These are phyloP conservation scores for Monosporascus ibericus DNA, from an alignment of 2,329 filamentous ascomycete species.

Conservation along the genomic window DNA sequence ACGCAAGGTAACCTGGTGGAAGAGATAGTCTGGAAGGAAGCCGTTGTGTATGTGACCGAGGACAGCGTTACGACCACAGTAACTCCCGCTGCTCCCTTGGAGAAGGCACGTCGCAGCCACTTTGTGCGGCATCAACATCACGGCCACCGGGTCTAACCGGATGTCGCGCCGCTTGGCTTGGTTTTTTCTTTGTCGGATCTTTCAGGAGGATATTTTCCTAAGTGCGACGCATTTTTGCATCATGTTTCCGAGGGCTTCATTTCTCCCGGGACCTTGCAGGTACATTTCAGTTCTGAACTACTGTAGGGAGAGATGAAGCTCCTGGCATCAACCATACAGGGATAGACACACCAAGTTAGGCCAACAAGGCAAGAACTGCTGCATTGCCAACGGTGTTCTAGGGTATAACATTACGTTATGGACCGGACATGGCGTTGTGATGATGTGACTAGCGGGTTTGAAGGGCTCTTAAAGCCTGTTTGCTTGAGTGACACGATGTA, in stretches of 20 bases:
- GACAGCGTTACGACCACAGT: slow-evolving; percentile 35
- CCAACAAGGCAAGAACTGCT: neutral
- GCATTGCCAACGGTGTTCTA: slow-evolving; percentile 8
- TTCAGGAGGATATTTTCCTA: slow-evolving; percentile 21
- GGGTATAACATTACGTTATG: slow-evolving; percentile 16
- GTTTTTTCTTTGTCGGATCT: slow-evolving; percentile 9
- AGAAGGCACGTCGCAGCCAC: slow-evolving; percentile 26
- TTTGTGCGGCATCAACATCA: slow-evolving; percentile 34
- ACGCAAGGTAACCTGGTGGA: slow-evolving; percentile 45
- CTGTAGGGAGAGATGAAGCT: slow-evolving; percentile 16
- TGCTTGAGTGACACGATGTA: slow-evolving; percentile 6
- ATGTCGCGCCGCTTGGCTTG: neutral
- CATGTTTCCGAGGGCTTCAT: slow-evolving; percentile 16
- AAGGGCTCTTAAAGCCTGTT: slow-evolving; percentile 7
- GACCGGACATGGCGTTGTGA: slow-evolving; percentile 10
- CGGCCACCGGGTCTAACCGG: slow-evolving; percentile 9
- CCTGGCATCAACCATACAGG: slow-evolving; percentile 15
- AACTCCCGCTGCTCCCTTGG: slow-evolving; percentile 26
- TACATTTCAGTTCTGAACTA: slow-evolving; percentile 19
- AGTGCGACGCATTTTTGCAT: slow-evolving; percentile 16
- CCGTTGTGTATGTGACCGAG: slow-evolving; percentile 47
- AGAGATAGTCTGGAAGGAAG: slow-evolving; percentile 53
- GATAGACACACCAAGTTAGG: slow-evolving; percentile 7
- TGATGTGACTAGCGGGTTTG: slow-evolving; percentile 3
- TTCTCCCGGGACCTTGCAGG: slow-evolving; percentile 18